Base-by-base conservation (phyloP, 1,284 basidiomycete genomes). In the Cutaneotrichosporon daszewskae region DNA sequence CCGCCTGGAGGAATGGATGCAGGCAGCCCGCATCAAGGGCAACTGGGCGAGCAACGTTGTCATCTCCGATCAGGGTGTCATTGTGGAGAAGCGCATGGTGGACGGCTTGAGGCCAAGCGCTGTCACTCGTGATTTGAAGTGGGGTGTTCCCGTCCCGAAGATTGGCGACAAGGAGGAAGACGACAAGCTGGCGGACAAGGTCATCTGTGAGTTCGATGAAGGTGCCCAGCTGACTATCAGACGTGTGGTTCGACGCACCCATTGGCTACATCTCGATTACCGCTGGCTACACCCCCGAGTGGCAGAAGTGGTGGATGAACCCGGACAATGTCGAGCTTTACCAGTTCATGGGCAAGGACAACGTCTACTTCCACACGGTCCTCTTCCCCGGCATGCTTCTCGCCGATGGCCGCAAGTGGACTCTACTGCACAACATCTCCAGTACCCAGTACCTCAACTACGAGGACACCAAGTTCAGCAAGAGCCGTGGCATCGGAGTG, bases 281-380 rank as follows among this genome's bases (percentile, higher is more conserved):
- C 6, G 90, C 91, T 44, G 87, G 85, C 66, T 94, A 95, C 75
- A 95, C 90, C 18, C 75, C 84, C 36, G 84, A 95, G 53, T 99
- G 95, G 95, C 82, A 86, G 68, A 77, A 84, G 67, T 99, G 95
- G 95, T 99, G 95, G 95, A 83, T 88, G 68, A 87, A 94, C 66
- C 87, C 87, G 5, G 77, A 90, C 57, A 79, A 97, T 59, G 92
- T 99, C 55, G 78, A 82, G 57, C 75, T 98, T 41, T 96, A 89
- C 74, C 95, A 99, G 71, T 99, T 99, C 77, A 99, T 99, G 95
- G 89, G 89, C 63, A 94, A 94, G 72, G 89, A 94, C 69, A 94
- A 96, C 58, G 88, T 92, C 44, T 95, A 94, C 68, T 99, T 99
- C 82, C 95, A 99, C 71, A 92, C 90, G 2, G 83, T 98, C 43